Conservation (phyloP, 345 rosid species). For the Eucalyptus polyanthemos region DNA sequence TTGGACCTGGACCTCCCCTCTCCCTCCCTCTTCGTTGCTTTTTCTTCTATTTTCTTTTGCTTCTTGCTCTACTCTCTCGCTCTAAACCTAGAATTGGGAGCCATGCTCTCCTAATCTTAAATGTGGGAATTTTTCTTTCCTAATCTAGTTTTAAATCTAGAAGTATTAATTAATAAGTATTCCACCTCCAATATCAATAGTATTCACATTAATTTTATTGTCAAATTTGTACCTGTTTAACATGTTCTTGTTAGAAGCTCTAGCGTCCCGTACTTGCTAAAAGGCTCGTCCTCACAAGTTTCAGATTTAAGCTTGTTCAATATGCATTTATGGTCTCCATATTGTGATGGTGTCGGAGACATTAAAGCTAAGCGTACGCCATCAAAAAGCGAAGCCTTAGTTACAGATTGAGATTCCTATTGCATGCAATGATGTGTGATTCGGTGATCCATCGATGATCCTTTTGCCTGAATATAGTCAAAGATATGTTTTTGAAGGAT, state of each 20-base stretch:
- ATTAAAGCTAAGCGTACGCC: not conserved
- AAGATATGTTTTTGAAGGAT: not conserved
- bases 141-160: not conserved
- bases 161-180: too few relatives aligned
- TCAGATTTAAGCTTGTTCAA: not conserved
- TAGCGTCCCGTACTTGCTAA: not conserved
- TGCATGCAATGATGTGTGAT: not conserved
- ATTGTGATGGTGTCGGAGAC: not conserved
- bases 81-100: not conserved
- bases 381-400: not conserved
- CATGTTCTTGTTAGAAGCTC: not conserved
- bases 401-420: not conserved
- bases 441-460: accelerated
- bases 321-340: not conserved
- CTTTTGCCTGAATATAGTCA: not conserved
- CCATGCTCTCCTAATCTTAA: not conserved
- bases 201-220: too few relatives aligned
- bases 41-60: not conserved
- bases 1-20: not conserved
- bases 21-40: not conserved
- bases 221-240: too few relatives aligned
- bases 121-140: not conserved
- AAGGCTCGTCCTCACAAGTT: not conserved
- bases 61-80: not conserved
- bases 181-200: not conserved